These are phyloP conservation scores for Pseudonectria buxi DNA, from an alignment of 2,329 filamentous ascomycete species.

Conservation along the genomic window DNA sequence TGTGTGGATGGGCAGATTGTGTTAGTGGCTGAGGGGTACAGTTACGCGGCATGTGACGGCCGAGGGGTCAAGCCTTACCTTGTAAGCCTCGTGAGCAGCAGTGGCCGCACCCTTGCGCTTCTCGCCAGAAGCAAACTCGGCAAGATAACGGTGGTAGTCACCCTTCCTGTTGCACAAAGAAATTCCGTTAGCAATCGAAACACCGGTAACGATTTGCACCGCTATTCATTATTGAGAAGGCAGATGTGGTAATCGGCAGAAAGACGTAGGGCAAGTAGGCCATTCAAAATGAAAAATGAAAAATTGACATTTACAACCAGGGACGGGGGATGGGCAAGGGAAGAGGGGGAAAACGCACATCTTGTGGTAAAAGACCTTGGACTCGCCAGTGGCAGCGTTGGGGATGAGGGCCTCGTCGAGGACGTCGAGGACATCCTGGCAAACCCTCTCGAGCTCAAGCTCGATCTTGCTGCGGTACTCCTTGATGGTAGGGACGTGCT, in stretches of 20 bases:
- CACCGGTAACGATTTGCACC: too few species aligned
- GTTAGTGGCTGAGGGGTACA: slow-evolving; percentile 11
- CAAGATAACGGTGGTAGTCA: slow-evolving; percentile 93
- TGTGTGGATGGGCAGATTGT: slow-evolving; percentile 32
- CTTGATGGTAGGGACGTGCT: slow-evolving; percentile 89
- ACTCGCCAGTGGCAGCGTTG: slow-evolving; percentile 93
- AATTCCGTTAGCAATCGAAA: slow-evolving; percentile 8
- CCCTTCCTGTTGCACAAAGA: slow-evolving; percentile 64
- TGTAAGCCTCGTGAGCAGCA: slow-evolving; percentile 91
- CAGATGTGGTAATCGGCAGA: too few species aligned
- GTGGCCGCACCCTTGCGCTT: slow-evolving; percentile 86
- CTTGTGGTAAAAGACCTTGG: slow-evolving; percentile 99
- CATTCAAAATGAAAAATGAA: slow-evolving; percentile 13
- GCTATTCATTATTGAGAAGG: too few species aligned
- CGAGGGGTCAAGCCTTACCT: slow-evolving; percentile 54
- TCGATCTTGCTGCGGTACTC: slow-evolving; percentile 99
- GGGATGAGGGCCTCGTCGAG: slow-evolving; percentile 90
- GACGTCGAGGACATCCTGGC: slow-evolving; percentile 94
- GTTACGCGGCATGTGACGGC: slow-evolving; percentile 21
- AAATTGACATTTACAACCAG: too few species aligned
- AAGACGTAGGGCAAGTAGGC: not conserved
- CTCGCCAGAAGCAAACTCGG: slow-evolving; percentile 87
- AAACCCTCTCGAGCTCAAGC: slow-evolving; percentile 93
- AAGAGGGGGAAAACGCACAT: slow-evolving; percentile 59
- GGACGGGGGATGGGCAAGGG: slow-evolving; percentile 1